phyloP scores from a whole-genome alignment of 148 eudicot genomes.

The Selenicereus undatus region DNA sequence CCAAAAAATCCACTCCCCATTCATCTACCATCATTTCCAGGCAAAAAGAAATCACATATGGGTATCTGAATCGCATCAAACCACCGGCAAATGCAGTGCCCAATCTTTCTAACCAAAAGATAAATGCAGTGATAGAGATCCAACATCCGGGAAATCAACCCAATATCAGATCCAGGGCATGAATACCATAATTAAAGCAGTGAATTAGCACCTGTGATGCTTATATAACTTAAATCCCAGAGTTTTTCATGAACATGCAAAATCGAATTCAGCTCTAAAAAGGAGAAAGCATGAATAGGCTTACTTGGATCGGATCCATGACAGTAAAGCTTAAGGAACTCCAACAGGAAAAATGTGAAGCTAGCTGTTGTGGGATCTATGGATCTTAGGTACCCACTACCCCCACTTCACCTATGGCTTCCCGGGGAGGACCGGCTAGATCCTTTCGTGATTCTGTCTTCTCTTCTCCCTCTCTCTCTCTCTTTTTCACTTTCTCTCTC shows the following conservation, averaged over 20 bases:
- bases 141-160: not conserved
- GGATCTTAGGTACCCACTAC: not conserved
- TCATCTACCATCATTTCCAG: too few relatives aligned
- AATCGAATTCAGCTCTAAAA: not conserved
- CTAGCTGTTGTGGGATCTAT: not conserved
- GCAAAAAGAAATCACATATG: not conserved
- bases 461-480: too few relatives aligned
- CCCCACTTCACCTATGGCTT: not conserved
- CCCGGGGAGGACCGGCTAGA: not conserved
- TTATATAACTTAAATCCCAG: not conserved
- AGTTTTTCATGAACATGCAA: not conserved
- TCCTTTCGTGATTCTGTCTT: not conserved
- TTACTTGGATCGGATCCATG: conserved; percentile 43
- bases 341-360: not conserved
- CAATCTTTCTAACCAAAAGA: not conserved
- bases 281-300: not conserved
- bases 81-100: too few relatives aligned
- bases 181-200: not conserved
- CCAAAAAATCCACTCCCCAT: not conserved
- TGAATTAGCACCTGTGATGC: not conserved
- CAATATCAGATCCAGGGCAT: not conserved
- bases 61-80: not conserved
- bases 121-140: conserved; percentile 1
- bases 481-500: not conserved
- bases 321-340: not conserved